Conservation (phyloP, 169 alveolate species). For the Theileria equi region DNA sequence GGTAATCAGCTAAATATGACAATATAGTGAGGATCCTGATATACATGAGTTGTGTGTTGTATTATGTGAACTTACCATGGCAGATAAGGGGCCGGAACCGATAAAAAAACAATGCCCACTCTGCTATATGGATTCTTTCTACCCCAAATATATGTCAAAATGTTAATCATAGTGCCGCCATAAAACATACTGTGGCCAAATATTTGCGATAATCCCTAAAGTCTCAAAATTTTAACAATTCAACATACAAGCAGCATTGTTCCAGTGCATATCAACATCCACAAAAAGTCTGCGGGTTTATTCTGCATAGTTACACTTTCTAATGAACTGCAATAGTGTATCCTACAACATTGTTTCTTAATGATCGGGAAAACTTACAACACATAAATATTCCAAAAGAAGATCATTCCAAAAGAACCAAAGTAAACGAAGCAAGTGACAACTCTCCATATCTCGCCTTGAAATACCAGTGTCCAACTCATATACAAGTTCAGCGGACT, state of each 20-base stretch:
- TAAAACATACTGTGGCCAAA: slow-evolving; percentile 81
- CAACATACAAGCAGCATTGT: slow-evolving; percentile 64
- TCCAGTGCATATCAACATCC: slow-evolving; percentile 81
- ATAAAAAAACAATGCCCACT: slow-evolving; percentile 79
- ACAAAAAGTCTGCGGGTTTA: slow-evolving; percentile 82
- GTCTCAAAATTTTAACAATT: neutral
- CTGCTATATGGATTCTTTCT: slow-evolving; percentile 84
- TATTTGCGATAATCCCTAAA: slow-evolving; percentile 65
- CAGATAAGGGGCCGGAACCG: slow-evolving; percentile 88
- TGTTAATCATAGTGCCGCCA: slow-evolving; percentile 88
- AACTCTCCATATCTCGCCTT: slow-evolving; percentile 86
- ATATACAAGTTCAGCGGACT: slow-evolving; percentile 80
- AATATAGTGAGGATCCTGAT: slow-evolving; percentile 76
- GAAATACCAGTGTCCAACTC: slow-evolving; percentile 79
- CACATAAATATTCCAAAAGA: slow-evolving; percentile 89
- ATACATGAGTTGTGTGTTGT: neutral
- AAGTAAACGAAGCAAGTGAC: slow-evolving; percentile 87
- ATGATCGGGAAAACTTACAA: slow-evolving; percentile 73
- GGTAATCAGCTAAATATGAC: slow-evolving; percentile 82
- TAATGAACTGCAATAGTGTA: slow-evolving; percentile 76
- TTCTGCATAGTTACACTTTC: slow-evolving; percentile 76
- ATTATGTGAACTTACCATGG: slow-evolving; percentile 73
- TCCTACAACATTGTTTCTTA: slow-evolving; percentile 25
- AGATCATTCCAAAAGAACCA: slow-evolving; percentile 86
- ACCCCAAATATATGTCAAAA: slow-evolving; percentile 90